These are phyloP conservation scores for Teunomyces barrocoloradensis DNA, from an alignment of 805 yeast species.

Conservation along the genomic window DNA sequence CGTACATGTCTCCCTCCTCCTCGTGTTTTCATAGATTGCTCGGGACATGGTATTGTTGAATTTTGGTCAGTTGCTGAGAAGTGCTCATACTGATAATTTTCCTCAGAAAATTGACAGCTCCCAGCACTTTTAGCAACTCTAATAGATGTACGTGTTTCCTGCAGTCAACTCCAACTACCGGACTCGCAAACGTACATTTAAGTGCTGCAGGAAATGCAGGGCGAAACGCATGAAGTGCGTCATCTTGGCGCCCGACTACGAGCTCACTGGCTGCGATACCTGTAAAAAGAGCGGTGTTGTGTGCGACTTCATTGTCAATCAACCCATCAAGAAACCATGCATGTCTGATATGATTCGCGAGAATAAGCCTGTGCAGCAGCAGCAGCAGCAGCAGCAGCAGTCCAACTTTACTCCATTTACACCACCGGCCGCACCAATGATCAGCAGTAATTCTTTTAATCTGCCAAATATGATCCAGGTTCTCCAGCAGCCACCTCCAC, in stretches of 20 bases:
- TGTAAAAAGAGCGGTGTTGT: constrained; percentile 19
- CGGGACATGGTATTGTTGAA: too few species aligned
- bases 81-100: too few species aligned
- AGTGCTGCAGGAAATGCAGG: constrained; percentile 33
- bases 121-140: too few species aligned
- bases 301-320: constrained; percentile 14
- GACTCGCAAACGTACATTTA: constrained; percentile 32
- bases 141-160: constrained; percentile 33
- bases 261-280: constrained; percentile 25
- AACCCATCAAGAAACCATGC: background rate
- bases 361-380: background rate
- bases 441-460: background rate
- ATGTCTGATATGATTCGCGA: background rate
- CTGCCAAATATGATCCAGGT: too few species aligned
- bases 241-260: constrained; percentile 24
- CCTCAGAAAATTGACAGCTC: too few species aligned
- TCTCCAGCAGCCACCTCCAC: background rate
- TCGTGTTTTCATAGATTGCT: too few species aligned
- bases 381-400: background rate
- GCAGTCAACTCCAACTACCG: constrained; percentile 33
- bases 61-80: too few species aligned
- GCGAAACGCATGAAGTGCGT: constrained; percentile 27
- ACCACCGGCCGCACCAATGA: background rate
- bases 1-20: too few species aligned
- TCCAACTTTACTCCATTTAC: background rate